Evolutionary conservation across 257 asterid species (phyloP), one percentile per base, ranked within the genome.

Genomic region (Lithospermum erythrorhizon): DNA sequence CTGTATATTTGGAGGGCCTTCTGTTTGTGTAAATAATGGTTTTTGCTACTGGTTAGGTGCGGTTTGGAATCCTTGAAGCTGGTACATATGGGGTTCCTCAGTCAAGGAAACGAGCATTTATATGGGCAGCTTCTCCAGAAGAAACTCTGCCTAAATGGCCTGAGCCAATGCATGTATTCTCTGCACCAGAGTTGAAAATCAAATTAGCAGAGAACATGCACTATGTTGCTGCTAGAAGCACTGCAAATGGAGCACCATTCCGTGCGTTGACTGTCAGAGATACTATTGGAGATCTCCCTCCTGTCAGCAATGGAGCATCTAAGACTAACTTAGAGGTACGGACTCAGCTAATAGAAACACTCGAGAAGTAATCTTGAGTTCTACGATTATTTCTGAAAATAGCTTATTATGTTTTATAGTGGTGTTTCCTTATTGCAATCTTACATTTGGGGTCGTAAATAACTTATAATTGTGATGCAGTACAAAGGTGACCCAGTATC

Each of bases 141-240:
- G 57, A 53, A 53, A 53, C 57, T n/a, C 57, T 53, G 64, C 96
- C 98, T 0, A 96, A 86, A 24, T 91, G 98, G 98, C 98, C 96
- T 0, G 95, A 91, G 78, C 98, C 96, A 59, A 86, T 91, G 95
- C 95, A 91, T 64, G 98, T 91, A 30, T 91, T 91, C 77, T 74
- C 83, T 13, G 90, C 84, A 61, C 95, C 98, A 17, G 90, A 91
- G 59, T 57, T 91, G 61, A 91, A 74, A 77, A 82, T 91, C 55
- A 45, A 89, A 53, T 59, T 91, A 73, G 78, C 90, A 4, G 73
- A 66, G 57, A 81, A 77, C 61, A 27, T 65, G 54, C 85, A 86
- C 9, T 91, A 88, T 63, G 75, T 83, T 58, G 98, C 96, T 68
- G 98, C 68, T 63, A 79, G 77, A 71, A 91, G 98, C 63, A 86